phyloP scores from a whole-genome alignment of 495 filamentous ascomycete genomes.

The Lentithecium fluviatile region DNA sequence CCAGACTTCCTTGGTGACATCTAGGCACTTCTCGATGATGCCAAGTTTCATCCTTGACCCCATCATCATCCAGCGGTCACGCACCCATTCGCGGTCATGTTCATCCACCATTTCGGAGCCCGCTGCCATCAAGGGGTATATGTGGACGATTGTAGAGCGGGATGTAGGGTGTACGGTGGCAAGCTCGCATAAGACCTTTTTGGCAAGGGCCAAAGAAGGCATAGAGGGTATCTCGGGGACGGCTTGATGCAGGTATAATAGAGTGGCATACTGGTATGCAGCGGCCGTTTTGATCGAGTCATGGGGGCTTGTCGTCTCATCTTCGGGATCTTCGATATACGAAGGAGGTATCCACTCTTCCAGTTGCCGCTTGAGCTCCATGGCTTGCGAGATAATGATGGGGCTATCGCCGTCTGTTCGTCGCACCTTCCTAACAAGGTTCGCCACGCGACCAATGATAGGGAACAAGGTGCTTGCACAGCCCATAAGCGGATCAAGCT shows the following conservation, averaged over 20 bases:
- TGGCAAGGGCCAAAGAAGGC: constrained; percentile 58
- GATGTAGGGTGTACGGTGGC: constrained; percentile 63
- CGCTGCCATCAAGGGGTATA: constrained; percentile 70
- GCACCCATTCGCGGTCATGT: constrained; percentile 66
- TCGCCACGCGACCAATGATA: constrained; percentile 65
- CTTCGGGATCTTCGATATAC: constrained; percentile 57
- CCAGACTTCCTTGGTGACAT: constrained; percentile 58
- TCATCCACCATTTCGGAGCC: constrained; percentile 64
- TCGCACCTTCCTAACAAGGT: constrained; percentile 63
- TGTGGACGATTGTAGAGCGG: constrained; percentile 69
- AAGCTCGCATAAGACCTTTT: constrained; percentile 60
- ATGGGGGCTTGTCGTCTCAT: constrained; percentile 60
- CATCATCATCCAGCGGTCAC: constrained; percentile 64
- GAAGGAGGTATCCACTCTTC: constrained; percentile 63
- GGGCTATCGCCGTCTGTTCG: constrained; percentile 57
- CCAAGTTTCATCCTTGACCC: constrained; percentile 65
- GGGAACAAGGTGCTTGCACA: constrained; percentile 71
- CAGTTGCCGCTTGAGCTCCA: constrained; percentile 61
- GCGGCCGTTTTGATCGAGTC: constrained; percentile 70
- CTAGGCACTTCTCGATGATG: constrained; percentile 64
- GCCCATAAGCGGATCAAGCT: constrained; percentile 74
- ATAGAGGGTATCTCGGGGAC: constrained; percentile 69
- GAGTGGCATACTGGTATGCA: constrained; percentile 71
- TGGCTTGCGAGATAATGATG: constrained; percentile 62
- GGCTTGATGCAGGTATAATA: constrained; percentile 73